Percentiles rank a stretch among this genome's conserved stretches.
Evolutionary conservation across 2,329 filamentous ascomycete genomes (phyloP).

Genomic region (Botryotinia calthae): DNA sequence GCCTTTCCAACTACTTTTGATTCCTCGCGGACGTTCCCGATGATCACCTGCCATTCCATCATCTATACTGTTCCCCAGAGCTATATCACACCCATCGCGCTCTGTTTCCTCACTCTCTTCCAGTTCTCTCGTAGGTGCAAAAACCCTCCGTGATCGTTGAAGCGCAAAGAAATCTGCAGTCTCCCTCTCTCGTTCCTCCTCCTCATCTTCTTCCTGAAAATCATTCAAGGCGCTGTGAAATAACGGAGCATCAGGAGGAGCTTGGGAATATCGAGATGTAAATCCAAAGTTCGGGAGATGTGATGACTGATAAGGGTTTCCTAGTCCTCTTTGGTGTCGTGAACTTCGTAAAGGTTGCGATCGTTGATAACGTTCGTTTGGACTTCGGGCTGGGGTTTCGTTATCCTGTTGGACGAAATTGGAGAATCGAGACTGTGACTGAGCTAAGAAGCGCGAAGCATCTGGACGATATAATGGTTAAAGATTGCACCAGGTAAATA

Average conservation of each 20-base stretch:
- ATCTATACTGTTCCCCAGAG: slow-evolving; percentile 54
- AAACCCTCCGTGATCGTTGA: slow-evolving; percentile 83
- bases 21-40: slow-evolving; percentile 47
- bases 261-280: slow-evolving; percentile 68
- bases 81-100: slow-evolving; percentile 60
- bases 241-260: slow-evolving; percentile 76
- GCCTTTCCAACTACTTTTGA: slow-evolving; percentile 65
- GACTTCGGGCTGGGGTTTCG: slow-evolving; percentile 38
- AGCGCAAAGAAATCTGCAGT: slow-evolving; percentile 92
- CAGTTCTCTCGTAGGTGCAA: slow-evolving; percentile 71
- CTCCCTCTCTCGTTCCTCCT: slow-evolving; percentile 84
- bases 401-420: slow-evolving; percentile 61
- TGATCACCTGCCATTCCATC: slow-evolving; percentile 46
- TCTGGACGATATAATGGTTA: slow-evolving; percentile 46
- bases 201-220: slow-evolving; percentile 89
- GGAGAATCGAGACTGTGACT: slow-evolving; percentile 89
- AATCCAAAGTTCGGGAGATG: slow-evolving; percentile 77
- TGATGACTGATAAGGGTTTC: slow-evolving; percentile 79
- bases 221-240: slow-evolving; percentile 91
- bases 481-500: not conserved
- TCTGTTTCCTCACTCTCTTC: slow-evolving; percentile 85
- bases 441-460: slow-evolving; percentile 92
- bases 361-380: slow-evolving; percentile 36
- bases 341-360: slow-evolving; percentile 30
- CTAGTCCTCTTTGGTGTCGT: slow-evolving; percentile 41